phyloP scores from a whole-genome alignment of 345 rosid genomes.

The Populus tremula region DNA sequence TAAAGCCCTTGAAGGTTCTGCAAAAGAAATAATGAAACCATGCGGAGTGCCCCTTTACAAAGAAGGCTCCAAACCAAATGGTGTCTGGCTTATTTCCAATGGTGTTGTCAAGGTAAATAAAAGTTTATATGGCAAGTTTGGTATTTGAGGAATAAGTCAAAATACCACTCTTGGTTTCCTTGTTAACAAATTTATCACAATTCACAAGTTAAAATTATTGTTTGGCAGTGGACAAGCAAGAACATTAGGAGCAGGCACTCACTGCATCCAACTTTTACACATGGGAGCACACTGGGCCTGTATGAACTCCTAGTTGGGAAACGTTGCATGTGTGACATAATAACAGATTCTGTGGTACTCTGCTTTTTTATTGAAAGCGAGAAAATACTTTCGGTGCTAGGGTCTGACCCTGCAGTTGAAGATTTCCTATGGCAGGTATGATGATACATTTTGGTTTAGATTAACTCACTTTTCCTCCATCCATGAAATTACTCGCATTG shows the following conservation, averaged over 20 bases:
- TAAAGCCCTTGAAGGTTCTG: constrained; percentile 47
- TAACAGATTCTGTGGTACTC: constrained; percentile 74
- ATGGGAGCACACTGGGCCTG: constrained; percentile 90
- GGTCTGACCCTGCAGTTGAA: constrained; percentile 63
- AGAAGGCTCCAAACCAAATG: constrained; percentile 78
- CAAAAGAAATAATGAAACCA: constrained; percentile 63
- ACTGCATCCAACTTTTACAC: constrained; percentile 80
- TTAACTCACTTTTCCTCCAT: neutral
- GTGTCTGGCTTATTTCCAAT: constrained; percentile 84
- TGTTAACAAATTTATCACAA: neutral
- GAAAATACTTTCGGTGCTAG: constrained; percentile 48
- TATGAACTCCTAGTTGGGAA: constrained; percentile 79
- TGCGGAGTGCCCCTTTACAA: constrained; percentile 69
- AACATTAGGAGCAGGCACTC: constrained; percentile 63
- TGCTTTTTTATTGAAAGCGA: constrained; percentile 67
- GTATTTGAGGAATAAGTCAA: neutral
- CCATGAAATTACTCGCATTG: neutral
- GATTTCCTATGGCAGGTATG: constrained; percentile 88
- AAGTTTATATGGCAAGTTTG: constrained; percentile 8
- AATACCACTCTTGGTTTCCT: neutral
- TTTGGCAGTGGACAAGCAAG: constrained; percentile 81
- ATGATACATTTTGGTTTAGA: neutral
- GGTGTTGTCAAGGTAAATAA: constrained; percentile 80
- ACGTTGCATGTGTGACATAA: constrained; percentile 70
- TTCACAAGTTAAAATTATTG: constrained; percentile 6